A percentile compares a stretch with the other conserved stretches of the same genome.
Evolutionary conservation across 164 flowering plant genomes (phyloP).

Genomic region (Brasenia schreberi): DNA sequence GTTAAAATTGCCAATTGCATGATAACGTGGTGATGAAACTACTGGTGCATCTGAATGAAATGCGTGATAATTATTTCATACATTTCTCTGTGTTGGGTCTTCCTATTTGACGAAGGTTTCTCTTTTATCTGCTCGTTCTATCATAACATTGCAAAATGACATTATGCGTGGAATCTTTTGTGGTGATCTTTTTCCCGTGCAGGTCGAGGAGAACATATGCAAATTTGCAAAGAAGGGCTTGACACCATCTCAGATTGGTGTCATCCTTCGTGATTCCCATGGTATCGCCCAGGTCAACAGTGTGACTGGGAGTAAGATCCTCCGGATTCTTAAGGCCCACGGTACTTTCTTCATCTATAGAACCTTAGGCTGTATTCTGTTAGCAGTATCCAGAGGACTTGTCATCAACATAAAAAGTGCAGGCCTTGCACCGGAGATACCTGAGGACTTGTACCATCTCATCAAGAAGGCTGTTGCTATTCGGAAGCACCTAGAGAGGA

Average conservation of each 20-base stretch:
- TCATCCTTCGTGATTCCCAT: slow-evolving; percentile 45
- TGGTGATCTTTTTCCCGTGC: neutral
- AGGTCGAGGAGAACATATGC: slow-evolving; percentile 50
- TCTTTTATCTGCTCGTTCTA: neutral
- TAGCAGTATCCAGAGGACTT: neutral
- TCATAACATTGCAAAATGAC: neutral
- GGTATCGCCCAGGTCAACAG: slow-evolving; percentile 46
- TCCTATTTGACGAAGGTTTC: too few species aligned
- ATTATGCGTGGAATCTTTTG: neutral
- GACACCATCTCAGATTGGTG: slow-evolving; percentile 47
- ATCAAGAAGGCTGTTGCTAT: slow-evolving; percentile 30
- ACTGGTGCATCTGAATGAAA: too few species aligned
- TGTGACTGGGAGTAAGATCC: slow-evolving; percentile 39
- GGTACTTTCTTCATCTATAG: slow-evolving; percentile 11
- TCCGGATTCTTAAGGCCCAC: slow-evolving; percentile 36
- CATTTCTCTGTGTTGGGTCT: too few species aligned
- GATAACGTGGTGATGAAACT: too few species aligned
- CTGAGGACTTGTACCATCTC: slow-evolving; percentile 26
- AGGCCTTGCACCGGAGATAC: slow-evolving; percentile 31
- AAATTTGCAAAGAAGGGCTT: slow-evolving; percentile 48
- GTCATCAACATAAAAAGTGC: neutral
- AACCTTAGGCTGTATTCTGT: neutral
- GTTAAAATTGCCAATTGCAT: too few species aligned
- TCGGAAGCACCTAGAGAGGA: slow-evolving; percentile 29
- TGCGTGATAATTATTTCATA: too few species aligned